Evolutionary conservation across 768 basidiomycete species (phyloP).

Genomic region (Tephrocybe sp.): DNA sequence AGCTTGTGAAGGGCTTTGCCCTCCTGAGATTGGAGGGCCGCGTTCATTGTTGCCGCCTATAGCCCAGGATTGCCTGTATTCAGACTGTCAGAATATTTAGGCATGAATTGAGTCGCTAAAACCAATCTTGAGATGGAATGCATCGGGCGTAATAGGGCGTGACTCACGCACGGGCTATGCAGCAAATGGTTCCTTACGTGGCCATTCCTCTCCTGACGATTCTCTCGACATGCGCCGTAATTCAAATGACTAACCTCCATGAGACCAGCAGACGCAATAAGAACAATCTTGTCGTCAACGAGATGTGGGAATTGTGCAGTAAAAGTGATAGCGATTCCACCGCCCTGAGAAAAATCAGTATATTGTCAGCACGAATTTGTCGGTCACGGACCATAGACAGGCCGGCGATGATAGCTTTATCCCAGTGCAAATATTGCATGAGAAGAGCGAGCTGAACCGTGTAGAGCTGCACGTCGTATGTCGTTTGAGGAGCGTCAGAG

Average conservation of each 20-base stretch:
- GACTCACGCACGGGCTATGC: too few relatives aligned
- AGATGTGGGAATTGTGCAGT: conserved; percentile 69
- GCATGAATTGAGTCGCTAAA: too few relatives aligned
- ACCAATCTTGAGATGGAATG: too few relatives aligned
- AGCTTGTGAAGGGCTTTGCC: too few relatives aligned
- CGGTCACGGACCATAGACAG: conserved; percentile 64
- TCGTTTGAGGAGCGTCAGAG: conserved; percentile 72
- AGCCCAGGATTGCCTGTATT: too few relatives aligned
- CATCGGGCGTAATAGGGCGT: too few relatives aligned
- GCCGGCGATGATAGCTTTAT: conserved; percentile 60
- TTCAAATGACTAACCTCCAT: conserved; percentile 46
- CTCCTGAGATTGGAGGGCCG: too few relatives aligned
- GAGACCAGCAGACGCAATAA: conserved; percentile 70
- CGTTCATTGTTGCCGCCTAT: too few relatives aligned
- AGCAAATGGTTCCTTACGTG: too few relatives aligned
- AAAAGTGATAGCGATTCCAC: conserved; percentile 71
- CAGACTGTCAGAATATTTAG: too few relatives aligned
- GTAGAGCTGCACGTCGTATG: conserved; percentile 63
- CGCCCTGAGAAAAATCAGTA: conserved; percentile 47
- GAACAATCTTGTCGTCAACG: conserved; percentile 58
- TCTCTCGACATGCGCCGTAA: background rate
- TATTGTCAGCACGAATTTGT: background rate
- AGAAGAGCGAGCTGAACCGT: conserved; percentile 80
- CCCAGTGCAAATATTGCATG: conserved; percentile 76
- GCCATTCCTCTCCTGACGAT: background rate